Conservation (phyloP, 1,284 basidiomycete species). For the Spongiforma sp. region DNA sequence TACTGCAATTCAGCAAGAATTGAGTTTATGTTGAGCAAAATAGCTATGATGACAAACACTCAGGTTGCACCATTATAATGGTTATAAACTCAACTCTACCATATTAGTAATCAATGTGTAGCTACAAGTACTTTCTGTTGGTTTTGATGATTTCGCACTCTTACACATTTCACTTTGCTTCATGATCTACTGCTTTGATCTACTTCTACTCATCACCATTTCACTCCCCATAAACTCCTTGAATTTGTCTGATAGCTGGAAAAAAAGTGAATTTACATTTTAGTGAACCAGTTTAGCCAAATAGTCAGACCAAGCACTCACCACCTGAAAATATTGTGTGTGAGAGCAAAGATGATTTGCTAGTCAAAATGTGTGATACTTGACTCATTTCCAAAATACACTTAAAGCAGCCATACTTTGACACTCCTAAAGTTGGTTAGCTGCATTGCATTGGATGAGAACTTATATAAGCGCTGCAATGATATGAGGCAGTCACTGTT, state of each 20-base stretch:
- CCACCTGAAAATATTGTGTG: not conserved
- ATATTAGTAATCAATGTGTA: too few species aligned
- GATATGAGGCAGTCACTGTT: not conserved
- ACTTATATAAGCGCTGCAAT: not conserved
- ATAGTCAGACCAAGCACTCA: not conserved
- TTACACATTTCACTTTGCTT: too few species aligned
- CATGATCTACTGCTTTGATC: too few species aligned
- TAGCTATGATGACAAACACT: too few species aligned
- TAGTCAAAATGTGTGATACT: not conserved
- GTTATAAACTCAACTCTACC: too few species aligned
- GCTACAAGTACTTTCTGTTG: too few species aligned
- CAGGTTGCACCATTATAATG: too few species aligned
- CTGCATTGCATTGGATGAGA: not conserved
- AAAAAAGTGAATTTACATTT: not conserved
- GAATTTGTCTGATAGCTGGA: not conserved
- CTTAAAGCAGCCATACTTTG: not conserved
- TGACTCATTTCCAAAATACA: not conserved
- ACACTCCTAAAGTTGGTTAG: not conserved
- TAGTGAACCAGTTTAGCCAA: not conserved
- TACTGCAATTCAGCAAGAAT: too few species aligned
- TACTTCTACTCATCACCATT: too few species aligned
- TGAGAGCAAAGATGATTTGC: not conserved
- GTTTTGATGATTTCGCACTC: too few species aligned
- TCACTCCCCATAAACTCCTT: not conserved
- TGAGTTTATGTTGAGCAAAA: too few species aligned